Evolutionary conservation across 352 stramenopile genomes (phyloP).

Genomic region (Pythium phragmitis): DNA sequence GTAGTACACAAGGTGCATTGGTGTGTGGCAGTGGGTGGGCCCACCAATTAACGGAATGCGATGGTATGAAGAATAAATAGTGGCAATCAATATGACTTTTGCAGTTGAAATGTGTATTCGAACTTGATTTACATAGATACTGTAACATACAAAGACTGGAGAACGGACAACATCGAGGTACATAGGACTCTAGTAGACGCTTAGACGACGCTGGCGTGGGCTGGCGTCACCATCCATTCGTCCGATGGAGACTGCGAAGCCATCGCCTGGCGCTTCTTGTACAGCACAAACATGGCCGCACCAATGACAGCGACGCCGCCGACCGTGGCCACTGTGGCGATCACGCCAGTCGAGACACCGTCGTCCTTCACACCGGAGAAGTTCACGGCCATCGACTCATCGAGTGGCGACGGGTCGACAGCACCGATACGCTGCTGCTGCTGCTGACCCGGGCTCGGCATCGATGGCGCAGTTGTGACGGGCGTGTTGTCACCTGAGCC

Average conservation of each 20-base stretch:
- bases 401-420: neutral
- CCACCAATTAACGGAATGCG: too few species aligned
- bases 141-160: too few species aligned
- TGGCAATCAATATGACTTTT: too few species aligned
- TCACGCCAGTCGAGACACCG: constrained; percentile 8
- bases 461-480: neutral
- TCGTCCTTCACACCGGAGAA: constrained; percentile 13
- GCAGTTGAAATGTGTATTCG: too few species aligned
- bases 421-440: constrained; percentile 4
- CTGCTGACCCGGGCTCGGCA: constrained; percentile 7
- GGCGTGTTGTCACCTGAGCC: neutral
- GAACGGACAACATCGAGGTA: too few species aligned
- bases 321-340: constrained; percentile 17
- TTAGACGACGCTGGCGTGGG: constrained; percentile 21
- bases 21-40: too few species aligned
- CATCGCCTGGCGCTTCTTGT: constrained; percentile 15
- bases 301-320: constrained; percentile 19
- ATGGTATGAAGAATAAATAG: too few species aligned
- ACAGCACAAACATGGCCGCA: constrained; percentile 17
- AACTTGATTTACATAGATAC: too few species aligned
- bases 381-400: constrained; percentile 7
- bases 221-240: constrained; percentile 11
- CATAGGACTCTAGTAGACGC: neutral
- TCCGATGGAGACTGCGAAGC: neutral
- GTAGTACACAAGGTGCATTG: too few species aligned